Percentiles rank a stretch among this genome's conserved stretches.
Evolutionary conservation across 768 basidiomycete species (phyloP).

Genomic region (Coprinellus micaceus): DNA sequence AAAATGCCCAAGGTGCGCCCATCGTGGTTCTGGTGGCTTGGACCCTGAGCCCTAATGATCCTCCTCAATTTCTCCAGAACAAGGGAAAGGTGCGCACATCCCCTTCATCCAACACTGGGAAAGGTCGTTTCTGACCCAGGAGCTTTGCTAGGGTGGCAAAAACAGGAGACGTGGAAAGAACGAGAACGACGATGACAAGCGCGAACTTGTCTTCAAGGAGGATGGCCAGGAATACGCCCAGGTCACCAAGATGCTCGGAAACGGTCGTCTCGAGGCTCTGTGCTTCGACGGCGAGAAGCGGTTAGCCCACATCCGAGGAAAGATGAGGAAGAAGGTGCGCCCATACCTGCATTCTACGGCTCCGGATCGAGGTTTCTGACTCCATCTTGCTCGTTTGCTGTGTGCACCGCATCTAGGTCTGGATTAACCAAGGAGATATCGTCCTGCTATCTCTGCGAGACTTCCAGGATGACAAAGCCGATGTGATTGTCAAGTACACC

Average conservation of each 20-base stretch:
- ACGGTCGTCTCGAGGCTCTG: conserved; percentile 91
- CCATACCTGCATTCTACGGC: conserved; percentile 5
- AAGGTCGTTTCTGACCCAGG: not conserved
- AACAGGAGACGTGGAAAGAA: conserved; percentile 99
- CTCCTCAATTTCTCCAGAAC: conserved; percentile 41
- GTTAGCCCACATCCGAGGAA: conserved; percentile 95
- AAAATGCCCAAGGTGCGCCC: conserved; percentile 18
- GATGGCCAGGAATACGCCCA: conserved; percentile 99
- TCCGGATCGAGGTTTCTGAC: conserved; percentile 1
- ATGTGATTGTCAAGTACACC: conserved; percentile 99
- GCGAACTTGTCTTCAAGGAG: conserved; percentile 97
- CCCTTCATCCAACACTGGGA: not conserved
- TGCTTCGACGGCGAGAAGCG: conserved; percentile 99
- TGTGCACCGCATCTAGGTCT: conserved; percentile 57
- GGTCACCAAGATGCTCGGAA: conserved; percentile 97
- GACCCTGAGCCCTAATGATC: conserved; percentile 9
- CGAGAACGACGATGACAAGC: conserved; percentile 98
- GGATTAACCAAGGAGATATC: conserved; percentile 99
- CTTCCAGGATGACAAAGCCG: conserved; percentile 99
- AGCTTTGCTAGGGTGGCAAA: conserved; percentile 79
- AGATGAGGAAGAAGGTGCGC: conserved; percentile 98
- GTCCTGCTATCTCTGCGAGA: conserved; percentile 92
- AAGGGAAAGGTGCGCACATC: conserved; percentile 63
- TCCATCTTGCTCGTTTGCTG: not conserved
- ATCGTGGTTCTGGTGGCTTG: not conserved